These are phyloP conservation scores for Penicillium soppii DNA, from an alignment of 495 filamentous ascomycete genomes.

Conservation along the genomic window DNA sequence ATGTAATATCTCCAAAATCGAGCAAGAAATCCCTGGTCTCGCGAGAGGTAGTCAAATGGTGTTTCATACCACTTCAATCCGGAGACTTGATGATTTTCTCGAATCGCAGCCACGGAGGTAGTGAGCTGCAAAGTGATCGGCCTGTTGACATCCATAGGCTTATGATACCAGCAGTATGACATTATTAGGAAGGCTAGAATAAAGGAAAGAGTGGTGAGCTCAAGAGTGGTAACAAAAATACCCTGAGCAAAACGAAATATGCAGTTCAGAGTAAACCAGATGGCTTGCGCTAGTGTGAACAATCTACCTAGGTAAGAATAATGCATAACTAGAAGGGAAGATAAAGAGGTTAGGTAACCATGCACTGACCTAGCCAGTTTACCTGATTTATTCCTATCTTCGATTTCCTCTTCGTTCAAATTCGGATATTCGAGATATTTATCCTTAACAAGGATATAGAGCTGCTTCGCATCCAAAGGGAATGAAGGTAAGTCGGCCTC, in stretches of 20 bases:
- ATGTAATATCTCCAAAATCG: conserved; percentile 20
- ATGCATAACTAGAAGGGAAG: neutral
- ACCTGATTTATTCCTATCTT: conserved; percentile 42
- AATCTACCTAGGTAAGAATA: neutral
- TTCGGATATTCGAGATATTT: conserved; percentile 19
- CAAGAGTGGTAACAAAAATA: conserved; percentile 34
- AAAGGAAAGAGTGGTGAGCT: conserved; percentile 43
- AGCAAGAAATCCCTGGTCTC: conserved; percentile 17
- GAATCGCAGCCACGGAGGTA: neutral
- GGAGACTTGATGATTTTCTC: neutral
- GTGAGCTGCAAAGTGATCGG: conserved; percentile 12
- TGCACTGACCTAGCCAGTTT: conserved; percentile 20
- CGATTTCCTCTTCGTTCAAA: conserved; percentile 27
- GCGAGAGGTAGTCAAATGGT: conserved; percentile 24
- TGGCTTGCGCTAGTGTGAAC: conserved; percentile 12
- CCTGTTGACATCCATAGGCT: conserved; percentile 35
- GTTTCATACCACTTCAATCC: conserved; percentile 14
- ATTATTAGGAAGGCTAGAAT: conserved; percentile 38
- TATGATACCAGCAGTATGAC: conserved; percentile 42
- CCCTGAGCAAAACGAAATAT: conserved; percentile 20
- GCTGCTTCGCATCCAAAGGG: conserved; percentile 11
- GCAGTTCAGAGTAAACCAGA: conserved; percentile 36
- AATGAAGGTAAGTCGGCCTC: conserved; percentile 4
- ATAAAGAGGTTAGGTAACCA: neutral
- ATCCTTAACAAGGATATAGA: neutral